A percentile compares a stretch with the other conserved stretches of the same genome.
Evolutionary conservation across 1,139 yeast genomes (phyloP).

Genomic region (Komagataea norvegica): DNA sequence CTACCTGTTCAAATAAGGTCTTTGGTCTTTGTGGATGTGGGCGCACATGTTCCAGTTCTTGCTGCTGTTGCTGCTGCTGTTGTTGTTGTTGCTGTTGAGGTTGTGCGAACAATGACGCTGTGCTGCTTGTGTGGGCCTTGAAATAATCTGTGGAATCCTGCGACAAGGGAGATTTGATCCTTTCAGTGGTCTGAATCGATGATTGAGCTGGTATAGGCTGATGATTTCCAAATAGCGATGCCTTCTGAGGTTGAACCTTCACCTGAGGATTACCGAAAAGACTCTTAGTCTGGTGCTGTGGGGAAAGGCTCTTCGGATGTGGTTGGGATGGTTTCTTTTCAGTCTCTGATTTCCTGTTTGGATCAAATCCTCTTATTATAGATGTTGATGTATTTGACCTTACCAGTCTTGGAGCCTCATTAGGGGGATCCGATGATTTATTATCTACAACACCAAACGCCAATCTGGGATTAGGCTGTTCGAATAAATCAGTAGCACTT

Average conservation of each 20-base stretch:
- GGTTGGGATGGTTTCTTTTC: constrained; percentile 7
- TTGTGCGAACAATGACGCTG: constrained; percentile 11
- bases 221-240: constrained; percentile 6
- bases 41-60: too few species aligned
- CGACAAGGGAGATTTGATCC: constrained; percentile 21
- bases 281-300: constrained; percentile 5
- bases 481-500: constrained; percentile 23
- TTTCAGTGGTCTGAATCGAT: background rate
- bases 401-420: constrained; percentile 14
- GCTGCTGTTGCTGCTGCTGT: constrained; percentile 7
- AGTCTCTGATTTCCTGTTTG: constrained; percentile 33
- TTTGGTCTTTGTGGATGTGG: too few species aligned
- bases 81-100: constrained; percentile 4
- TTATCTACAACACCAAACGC: constrained; percentile 24
- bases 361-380: constrained; percentile 43
- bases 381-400: constrained; percentile 35
- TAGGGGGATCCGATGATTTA: background rate
- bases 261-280: constrained; percentile 6
- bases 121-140: constrained; percentile 1
- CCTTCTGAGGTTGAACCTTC: constrained; percentile 2
- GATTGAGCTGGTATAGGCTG: too few species aligned
- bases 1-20: constrained; percentile 23
- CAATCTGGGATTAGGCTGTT: constrained; percentile 27
- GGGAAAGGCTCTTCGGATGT: constrained; percentile 12
- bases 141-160: constrained; percentile 18